Evolutionary conservation across 306 rosid genomes (phyloP).

Genomic region (Sicyos edulis): DNA sequence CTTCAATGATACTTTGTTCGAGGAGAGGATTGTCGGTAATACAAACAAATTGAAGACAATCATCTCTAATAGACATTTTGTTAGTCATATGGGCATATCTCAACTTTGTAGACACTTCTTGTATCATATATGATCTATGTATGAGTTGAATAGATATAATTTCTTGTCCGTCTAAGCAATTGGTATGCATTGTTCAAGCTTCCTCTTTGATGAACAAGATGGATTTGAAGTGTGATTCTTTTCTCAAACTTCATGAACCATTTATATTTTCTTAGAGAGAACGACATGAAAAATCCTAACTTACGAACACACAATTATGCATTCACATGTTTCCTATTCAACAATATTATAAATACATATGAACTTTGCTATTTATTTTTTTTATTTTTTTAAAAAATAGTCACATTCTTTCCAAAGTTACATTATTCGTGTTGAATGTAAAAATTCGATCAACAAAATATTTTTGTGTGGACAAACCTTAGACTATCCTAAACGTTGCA

Average conservation of each 20-base stretch:
- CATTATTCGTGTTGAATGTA: too few relatives aligned
- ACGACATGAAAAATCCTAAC: not conserved
- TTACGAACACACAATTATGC: not conserved
- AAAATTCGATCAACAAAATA: too few relatives aligned
- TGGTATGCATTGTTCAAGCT: not conserved
- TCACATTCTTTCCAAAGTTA: too few relatives aligned
- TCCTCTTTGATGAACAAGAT: not conserved
- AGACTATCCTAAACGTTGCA: too few relatives aligned
- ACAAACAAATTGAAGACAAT: too few relatives aligned
- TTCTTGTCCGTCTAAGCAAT: not conserved
- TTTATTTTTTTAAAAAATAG: too few relatives aligned
- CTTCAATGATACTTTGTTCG: too few relatives aligned
- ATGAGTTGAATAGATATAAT: constrained; percentile 6
- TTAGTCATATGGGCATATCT: not conserved
- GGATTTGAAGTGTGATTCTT: not conserved
- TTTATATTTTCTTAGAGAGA: not conserved
- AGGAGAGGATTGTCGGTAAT: too few relatives aligned
- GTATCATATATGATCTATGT: not conserved
- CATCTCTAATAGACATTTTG: not conserved
- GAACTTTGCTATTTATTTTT: too few relatives aligned
- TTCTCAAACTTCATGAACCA: constrained; percentile 13
- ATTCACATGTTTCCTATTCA: not conserved
- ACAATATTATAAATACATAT: not conserved
- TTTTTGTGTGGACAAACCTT: too few relatives aligned
- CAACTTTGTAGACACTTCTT: not conserved